Evolutionary conservation across 116 monocot genomes (phyloP).

Genomic region (Trichopus zeylanicus): DNA sequence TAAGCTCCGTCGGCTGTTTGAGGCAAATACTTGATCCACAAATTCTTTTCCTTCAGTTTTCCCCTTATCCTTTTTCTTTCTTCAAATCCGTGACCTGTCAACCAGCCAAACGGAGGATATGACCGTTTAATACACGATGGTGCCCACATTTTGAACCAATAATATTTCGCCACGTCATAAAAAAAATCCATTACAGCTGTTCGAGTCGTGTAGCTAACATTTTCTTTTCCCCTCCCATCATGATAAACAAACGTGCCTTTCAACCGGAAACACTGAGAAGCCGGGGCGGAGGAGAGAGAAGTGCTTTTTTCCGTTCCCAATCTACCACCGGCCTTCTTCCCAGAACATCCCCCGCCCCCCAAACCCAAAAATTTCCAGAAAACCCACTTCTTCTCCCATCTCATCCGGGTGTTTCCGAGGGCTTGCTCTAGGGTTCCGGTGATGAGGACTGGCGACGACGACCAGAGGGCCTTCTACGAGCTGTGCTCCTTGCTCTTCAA

Average conservation of each 20-base stretch:
- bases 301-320: not conserved
- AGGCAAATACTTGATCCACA: too few relatives aligned
- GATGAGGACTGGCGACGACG: not conserved
- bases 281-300: not conserved
- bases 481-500: conserved; percentile 10
- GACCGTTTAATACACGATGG: too few relatives aligned
- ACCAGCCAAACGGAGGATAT: not conserved
- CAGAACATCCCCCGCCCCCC: not conserved
- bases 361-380: not conserved
- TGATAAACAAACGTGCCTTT: not conserved
- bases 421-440: not conserved
- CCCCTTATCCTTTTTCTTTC: not conserved
- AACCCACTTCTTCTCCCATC: not conserved
- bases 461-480: conserved; percentile 9
- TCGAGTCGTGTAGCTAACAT: not conserved
- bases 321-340: not conserved
- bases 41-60: not conserved
- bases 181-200: not conserved
- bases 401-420: not conserved
- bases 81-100: not conserved
- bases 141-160: not conserved
- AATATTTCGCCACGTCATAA: not conserved
- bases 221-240: not conserved
- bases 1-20: too few relatives aligned
- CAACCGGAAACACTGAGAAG: not conserved